Base-by-base conservation (phyloP, 192 early-diverging fungal species). In the Gaertneriomyces sp. region DNA sequence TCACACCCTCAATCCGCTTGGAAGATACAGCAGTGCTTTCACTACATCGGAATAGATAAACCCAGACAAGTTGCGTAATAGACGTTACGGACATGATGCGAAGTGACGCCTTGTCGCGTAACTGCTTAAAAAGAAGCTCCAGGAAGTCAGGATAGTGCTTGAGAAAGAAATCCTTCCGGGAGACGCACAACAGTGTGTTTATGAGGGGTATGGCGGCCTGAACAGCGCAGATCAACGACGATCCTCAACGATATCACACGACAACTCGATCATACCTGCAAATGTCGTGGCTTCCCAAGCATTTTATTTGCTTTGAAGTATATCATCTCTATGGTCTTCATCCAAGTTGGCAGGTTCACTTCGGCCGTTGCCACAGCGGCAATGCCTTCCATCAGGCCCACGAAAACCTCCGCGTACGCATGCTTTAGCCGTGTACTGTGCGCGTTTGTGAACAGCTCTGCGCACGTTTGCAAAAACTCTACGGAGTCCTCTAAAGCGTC, bases 321-420 rank as follows among this genome's bases (percentile, higher is more conserved):
- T 64, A 99, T 87, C 11, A 91, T 74, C 73, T 99, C 95, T 42
- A 99, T 88, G 4, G 93, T 88, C 72, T 91, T 93, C 38, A 87
- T 90, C 87, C 95, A 94, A 39, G 88, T 88, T 4, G 94, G 97
- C 53, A 97, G 74, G 64, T 97, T 99, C 25, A 96, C 94, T 73
- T 98, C 97, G 6, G 90, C 93, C 45, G 87, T 82, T 6, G 93
- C 94, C 3, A 98, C 59, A 16, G 67, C 67, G 11, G 53, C 94
- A 25, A 98, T 84, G 0, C 94, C 95, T 53, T 95, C 88, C 51
- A 99, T 68, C 42, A 98, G 81, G 74, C 95, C 86, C 0, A 93
- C 89, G 83, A 99, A 90, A 7, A 96, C 74, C 45, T 92, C 87
- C 1, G 89, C 88, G 78, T 92, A 99, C 0, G 95, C 94, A 55